Evolutionary conservation across 345 rosid species (phyloP).

Genomic region (Populus nigra): DNA sequence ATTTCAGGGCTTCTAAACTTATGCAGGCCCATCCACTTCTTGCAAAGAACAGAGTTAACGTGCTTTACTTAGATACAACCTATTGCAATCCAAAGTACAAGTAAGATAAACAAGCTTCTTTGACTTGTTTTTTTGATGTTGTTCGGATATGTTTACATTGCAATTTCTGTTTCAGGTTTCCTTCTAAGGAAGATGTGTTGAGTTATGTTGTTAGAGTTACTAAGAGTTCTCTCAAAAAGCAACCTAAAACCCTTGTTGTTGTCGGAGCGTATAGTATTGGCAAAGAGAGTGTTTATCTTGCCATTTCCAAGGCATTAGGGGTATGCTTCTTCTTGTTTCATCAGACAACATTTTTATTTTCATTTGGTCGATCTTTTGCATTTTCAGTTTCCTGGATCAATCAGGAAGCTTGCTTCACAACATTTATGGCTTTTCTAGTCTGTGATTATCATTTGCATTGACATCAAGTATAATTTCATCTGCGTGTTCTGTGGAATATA

Average conservation of each 20-base stretch:
- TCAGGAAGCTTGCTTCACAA: background rate
- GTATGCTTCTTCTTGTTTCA: conserved; percentile 29
- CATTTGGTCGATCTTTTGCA: background rate
- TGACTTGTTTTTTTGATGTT: background rate
- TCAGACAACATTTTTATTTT: background rate
- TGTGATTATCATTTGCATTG: too few species aligned
- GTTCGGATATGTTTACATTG: background rate
- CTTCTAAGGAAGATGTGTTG: conserved; percentile 67
- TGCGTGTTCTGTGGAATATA: background rate
- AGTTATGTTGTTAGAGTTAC: conserved; percentile 54
- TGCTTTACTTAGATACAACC: conserved; percentile 74
- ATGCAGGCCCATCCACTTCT: conserved; percentile 65
- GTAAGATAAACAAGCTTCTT: conserved; percentile 26
- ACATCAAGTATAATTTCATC: background rate
- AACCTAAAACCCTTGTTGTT: conserved; percentile 64
- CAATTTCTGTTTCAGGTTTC: conserved; percentile 52
- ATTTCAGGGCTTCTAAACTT: conserved; percentile 67
- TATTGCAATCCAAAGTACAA: conserved; percentile 77
- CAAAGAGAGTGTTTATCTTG: conserved; percentile 73
- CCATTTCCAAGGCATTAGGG: conserved; percentile 72
- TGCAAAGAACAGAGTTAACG: conserved; percentile 44
- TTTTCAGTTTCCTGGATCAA: background rate
- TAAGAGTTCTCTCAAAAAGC: conserved; percentile 50
- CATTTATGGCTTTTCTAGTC: background rate
- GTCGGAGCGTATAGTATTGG: conserved; percentile 88